phyloP scores from a whole-genome alignment of 305 asterid species.

The Fraxinus angustifolia region DNA sequence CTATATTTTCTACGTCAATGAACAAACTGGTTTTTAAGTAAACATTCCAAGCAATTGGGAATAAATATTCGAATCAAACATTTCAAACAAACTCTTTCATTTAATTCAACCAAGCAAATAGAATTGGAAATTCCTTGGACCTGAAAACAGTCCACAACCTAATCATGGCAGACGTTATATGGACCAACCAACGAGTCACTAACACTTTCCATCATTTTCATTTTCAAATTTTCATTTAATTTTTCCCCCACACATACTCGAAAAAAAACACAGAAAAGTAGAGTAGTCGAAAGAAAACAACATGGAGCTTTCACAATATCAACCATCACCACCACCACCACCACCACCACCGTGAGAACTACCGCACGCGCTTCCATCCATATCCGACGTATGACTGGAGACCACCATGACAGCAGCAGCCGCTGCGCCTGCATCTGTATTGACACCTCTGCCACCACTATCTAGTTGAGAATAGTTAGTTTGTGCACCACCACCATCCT shows the following conservation, averaged over 20 bases:
- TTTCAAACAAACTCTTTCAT: too few species aligned
- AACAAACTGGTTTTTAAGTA: too few species aligned
- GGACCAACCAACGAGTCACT: not conserved
- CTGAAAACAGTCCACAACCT: not conserved
- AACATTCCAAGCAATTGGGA: not conserved
- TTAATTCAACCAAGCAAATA: not conserved
- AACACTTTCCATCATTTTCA: not conserved
- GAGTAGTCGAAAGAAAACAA: not conserved
- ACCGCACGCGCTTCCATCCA: not conserved
- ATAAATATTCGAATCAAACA: not conserved
- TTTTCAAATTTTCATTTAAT: not conserved
- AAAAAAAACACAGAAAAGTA: not conserved
- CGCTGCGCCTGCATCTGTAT: not conserved
- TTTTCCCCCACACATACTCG: not conserved
- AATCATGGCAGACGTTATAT: not conserved
- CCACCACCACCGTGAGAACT: not conserved
- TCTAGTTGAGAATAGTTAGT: not conserved
- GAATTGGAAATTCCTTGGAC: not conserved
- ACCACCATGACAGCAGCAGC: not conserved
- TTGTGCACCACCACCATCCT: not conserved
- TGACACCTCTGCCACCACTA: not conserved
- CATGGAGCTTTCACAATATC: not conserved
- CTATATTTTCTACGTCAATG: not conserved
- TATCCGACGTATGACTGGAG: not conserved
- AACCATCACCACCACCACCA: not conserved